Conservation (phyloP, 1,284 basidiomycete species). For the Melampsora americana region DNA sequence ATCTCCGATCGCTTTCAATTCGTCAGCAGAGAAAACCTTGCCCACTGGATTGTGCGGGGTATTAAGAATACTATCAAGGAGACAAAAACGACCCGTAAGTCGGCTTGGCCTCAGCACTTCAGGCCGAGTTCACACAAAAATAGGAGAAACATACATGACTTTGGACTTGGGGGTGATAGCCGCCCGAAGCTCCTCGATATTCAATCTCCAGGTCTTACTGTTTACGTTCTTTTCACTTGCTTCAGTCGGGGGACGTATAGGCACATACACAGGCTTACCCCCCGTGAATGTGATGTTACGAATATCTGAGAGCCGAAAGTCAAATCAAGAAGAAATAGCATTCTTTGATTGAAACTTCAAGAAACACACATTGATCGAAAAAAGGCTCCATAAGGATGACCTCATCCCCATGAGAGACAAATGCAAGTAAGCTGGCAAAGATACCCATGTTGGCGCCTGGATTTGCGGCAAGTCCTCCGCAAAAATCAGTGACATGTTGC, state of each 20-base stretch:
- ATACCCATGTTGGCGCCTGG: conserved; percentile 62
- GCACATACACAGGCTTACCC: conserved; percentile 88
- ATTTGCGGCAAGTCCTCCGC: background rate
- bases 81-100: background rate
- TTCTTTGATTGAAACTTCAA: background rate
- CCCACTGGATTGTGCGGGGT: conserved; percentile 95
- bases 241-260: conserved; percentile 73
- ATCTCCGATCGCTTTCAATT: conserved; percentile 77
- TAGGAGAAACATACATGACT: conserved; percentile 61
- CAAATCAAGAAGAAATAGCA: background rate
- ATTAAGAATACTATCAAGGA: conserved; percentile 66
- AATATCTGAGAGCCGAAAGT: conserved; percentile 3
- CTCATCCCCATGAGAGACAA: conserved; percentile 84
- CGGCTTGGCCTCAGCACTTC: background rate
- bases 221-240: conserved; percentile 57
- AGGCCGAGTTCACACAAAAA: background rate
- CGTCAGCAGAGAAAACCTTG: conserved; percentile 82
- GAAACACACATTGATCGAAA: conserved; percentile 53
- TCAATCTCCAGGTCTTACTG: conserved; percentile 75
- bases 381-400: conserved; percentile 91
- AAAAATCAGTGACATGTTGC: no score
- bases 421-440: conserved; percentile 83
- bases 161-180: conserved; percentile 82
- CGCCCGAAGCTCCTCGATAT: conserved; percentile 75
- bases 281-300: conserved; percentile 55